Percentiles rank a stretch among this genome's conserved stretches.
Conservation (phyloP, 1,284 basidiomycete genomes). For the Exsudoporus floridanus region DNA sequence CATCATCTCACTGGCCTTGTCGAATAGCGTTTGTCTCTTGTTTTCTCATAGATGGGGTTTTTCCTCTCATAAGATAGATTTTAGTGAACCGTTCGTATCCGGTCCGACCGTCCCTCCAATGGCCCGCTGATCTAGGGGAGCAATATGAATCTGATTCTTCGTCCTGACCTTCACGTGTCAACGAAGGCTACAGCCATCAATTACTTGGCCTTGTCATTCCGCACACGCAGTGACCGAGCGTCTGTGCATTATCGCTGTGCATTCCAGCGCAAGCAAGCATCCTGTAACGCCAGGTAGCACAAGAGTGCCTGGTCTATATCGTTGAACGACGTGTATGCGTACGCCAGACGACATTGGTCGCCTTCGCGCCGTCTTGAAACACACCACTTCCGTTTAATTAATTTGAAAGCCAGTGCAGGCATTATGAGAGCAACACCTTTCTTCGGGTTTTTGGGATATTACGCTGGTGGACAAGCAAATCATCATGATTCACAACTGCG, state of each 20-base stretch:
- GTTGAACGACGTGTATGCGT: neutral
- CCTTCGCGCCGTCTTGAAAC: neutral
- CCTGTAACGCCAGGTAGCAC: neutral
- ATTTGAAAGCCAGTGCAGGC: neutral
- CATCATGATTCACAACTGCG: neutral
- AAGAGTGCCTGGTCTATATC: neutral
- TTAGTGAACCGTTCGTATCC: neutral
- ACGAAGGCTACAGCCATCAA: conserved; percentile 3
- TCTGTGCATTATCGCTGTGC: neutral
- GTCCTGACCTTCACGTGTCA: conserved; percentile 18
- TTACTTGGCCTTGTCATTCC: neutral
- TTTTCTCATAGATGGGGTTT: conserved; percentile 3
- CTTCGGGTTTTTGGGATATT: neutral
- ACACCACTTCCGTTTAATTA: neutral
- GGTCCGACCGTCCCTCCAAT: neutral
- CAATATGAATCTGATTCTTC: neutral
- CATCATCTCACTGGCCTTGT: conserved; percentile 4
- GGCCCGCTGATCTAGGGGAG: neutral
- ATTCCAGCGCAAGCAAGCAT: neutral
- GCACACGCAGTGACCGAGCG: neutral
- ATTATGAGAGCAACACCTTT: neutral
- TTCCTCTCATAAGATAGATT: neutral
- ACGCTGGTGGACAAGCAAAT: neutral
- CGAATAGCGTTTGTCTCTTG: neutral
- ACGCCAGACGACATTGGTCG: neutral